Percentiles rank a stretch among this genome's conserved stretches.
Conservation (phyloP, 331 rosid genomes). For the Arachis monticola region DNA sequence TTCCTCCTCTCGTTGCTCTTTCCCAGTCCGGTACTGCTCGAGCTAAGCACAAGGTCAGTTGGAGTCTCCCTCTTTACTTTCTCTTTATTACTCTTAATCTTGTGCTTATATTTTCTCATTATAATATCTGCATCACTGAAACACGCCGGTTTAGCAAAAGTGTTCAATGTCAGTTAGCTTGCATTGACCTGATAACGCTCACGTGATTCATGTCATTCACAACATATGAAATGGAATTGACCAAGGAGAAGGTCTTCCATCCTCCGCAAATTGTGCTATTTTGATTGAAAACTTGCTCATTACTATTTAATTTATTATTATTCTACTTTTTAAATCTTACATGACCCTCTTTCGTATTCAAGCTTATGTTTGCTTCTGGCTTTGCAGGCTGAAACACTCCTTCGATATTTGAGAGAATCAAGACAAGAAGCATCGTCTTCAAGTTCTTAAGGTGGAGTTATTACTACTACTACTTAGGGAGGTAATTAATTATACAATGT, state of each 20-base stretch:
- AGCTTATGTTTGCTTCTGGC: slow-evolving; percentile 40
- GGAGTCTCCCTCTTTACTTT: neutral
- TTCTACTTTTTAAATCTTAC: no score
- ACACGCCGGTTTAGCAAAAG: no score
- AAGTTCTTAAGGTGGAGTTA: slow-evolving; percentile 50
- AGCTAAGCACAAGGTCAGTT: slow-evolving; percentile 85
- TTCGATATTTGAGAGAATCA: slow-evolving; percentile 90
- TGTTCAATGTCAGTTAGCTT: neutral
- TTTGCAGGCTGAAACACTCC: slow-evolving; percentile 95
- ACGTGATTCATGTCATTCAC: neutral
- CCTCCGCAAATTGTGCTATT: neutral
- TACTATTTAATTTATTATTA: neutral
- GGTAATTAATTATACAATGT: slow-evolving; percentile 56
- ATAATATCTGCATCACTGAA: neutral
- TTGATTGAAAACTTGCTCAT: neutral
- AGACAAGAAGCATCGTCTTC: slow-evolving; percentile 92
- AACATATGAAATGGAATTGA: neutral
- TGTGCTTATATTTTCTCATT: slow-evolving; percentile 6
- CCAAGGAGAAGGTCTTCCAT: neutral
- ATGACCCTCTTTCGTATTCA: neutral
- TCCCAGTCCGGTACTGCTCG: slow-evolving; percentile 74
- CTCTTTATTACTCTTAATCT: neutral
- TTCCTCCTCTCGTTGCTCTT: slow-evolving; percentile 88
- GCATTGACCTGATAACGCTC: neutral
- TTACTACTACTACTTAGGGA: slow-evolving; percentile 39